phyloP scores from a whole-genome alignment of 345 rosid species.

The Jatropha curcas region DNA sequence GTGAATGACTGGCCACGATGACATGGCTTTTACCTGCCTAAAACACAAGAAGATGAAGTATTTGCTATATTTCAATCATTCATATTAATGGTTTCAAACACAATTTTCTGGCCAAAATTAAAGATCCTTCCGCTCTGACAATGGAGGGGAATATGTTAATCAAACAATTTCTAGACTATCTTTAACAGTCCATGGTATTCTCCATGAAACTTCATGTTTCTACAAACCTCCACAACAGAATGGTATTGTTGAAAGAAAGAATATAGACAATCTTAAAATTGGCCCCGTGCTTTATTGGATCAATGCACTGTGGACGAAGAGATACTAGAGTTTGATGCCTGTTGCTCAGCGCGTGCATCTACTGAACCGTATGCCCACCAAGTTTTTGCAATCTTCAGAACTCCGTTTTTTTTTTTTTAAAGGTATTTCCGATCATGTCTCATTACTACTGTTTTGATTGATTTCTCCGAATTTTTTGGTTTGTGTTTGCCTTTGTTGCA shows the following conservation, averaged over 20 bases:
- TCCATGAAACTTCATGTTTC: neutral
- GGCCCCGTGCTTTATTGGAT: neutral
- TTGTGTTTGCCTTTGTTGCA: no score
- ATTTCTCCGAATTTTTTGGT: no score
- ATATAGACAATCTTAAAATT: neutral
- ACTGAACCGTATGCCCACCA: neutral
- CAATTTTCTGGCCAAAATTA: neutral
- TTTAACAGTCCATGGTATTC: neutral
- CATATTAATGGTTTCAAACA: neutral
- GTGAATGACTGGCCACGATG: neutral
- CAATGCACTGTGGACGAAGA: no score
- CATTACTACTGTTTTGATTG: no score
- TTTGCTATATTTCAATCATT: neutral
- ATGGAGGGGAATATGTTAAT: neutral
- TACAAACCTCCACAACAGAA: constrained; percentile 4
- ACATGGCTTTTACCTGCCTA: neutral
- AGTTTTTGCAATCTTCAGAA: neutral
- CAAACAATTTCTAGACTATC: neutral
- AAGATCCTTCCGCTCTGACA: neutral
- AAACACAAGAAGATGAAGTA: neutral
- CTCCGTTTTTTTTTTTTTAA: no score
- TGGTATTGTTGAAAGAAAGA: neutral
- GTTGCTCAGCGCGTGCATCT: neutral
- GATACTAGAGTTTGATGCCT: neutral
- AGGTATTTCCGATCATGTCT: no score